Evolutionary conservation across 1,284 basidiomycete species (phyloP).

Genomic region (Malassezia arunalokei): DNA sequence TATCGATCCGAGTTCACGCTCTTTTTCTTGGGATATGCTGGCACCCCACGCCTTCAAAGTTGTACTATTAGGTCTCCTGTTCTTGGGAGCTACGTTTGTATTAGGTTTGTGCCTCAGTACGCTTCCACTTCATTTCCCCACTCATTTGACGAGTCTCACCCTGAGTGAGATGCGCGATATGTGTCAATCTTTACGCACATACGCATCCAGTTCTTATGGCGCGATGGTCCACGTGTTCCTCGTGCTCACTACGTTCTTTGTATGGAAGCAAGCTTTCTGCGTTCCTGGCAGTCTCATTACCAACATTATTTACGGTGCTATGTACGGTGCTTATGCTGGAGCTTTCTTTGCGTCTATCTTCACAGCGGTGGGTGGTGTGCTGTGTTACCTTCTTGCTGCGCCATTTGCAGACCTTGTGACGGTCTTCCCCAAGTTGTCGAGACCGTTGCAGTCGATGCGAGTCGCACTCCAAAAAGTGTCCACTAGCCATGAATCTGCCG

Average conservation of each 20-base stretch:
- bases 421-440: constrained; percentile 32
- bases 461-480: constrained; percentile 18
- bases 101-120: constrained; percentile 35
- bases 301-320: constrained; percentile 44
- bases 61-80: constrained; percentile 24
- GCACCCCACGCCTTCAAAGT: constrained; percentile 31
- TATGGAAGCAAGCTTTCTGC: constrained; percentile 43
- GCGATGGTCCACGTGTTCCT: constrained; percentile 34
- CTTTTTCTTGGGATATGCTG: constrained; percentile 21
- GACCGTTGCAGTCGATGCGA: constrained; percentile 35
- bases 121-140: constrained; percentile 35
- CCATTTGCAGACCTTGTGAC: constrained; percentile 30
- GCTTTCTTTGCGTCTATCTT: constrained; percentile 36
- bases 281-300: constrained; percentile 41
- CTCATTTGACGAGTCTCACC: constrained; percentile 37
- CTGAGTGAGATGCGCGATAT: constrained; percentile 39
- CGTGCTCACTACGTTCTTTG: constrained; percentile 36
- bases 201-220: constrained; percentile 22
- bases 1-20: constrained; percentile 21
- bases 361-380: constrained; percentile 38
- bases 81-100: constrained; percentile 31
- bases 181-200: constrained; percentile 28
- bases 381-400: constrained; percentile 36
- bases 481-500: background rate
- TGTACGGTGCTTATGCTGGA: constrained; percentile 40